Base-by-base conservation (phyloP, 1,139 yeast genomes). In the Eremothecium cymbalariae region DNA sequence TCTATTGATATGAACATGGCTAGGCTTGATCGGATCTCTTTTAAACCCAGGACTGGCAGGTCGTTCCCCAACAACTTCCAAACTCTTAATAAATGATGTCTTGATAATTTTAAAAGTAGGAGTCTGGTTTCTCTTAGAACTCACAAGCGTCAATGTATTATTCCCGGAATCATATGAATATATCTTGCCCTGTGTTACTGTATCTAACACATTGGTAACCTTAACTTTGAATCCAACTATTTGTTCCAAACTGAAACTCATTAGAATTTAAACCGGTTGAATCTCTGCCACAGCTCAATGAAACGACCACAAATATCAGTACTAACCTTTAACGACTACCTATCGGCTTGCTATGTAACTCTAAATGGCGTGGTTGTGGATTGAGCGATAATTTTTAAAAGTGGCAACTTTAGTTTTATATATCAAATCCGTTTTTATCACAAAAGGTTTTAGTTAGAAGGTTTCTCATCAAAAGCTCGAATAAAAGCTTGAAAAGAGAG, bases 151-250 rank as follows among this genome's bases (percentile, higher is more conserved):
- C n/a, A 68, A 43, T 3, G 69, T 64, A 43, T 57, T 58, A 18
- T 67, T 60, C 7, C 60, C 50, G 3, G 70, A 63, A 41, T 67
- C 73, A 53, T 70, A 77, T 6, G 85, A 70, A 54, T 75, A 78
- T 22, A 82, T 68, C 25, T 68, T 62, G 2, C 93, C 94, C 8
- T 64, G 64, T 36, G 75, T 65, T 8, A 65, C 63, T 30, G 69
- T 68, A 50, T 78, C 86, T 32, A 76, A 61, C 8, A 70, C 62
- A 31, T 82, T 80, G 6, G 72, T 70, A 33, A 80, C 65, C 50
- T 65, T 71, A 40, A 82, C 82, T 50, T 77, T 77, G 39, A 56
- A 52, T 31, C 61, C 60, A 8, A 53, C 34, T 18, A 51, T 40
- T 26, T 48, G 46, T 22, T 54, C 59, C 30, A 56, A 42, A 39